Evolutionary conservation across 2,329 filamentous ascomycete genomes (phyloP), one percentile per base, ranked within the genome.

Genomic region (Epichloe bromicola): DNA sequence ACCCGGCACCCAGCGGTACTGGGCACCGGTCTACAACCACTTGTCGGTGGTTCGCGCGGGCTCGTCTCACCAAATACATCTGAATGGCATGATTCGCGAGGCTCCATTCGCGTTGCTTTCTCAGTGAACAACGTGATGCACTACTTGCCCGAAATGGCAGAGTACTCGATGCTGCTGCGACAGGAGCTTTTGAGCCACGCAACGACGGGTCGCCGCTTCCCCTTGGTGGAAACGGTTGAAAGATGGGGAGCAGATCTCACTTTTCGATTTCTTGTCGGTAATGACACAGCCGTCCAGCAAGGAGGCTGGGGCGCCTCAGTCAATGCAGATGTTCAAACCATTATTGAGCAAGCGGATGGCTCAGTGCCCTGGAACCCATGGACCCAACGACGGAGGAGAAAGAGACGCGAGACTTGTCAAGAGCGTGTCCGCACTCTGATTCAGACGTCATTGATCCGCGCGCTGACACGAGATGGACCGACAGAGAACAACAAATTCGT

Each of bases 31-130:
- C 40, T 49, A 19, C 48, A 49, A 8, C 48, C 48, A 15, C 48
- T 49, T 12, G 48, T 49, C 14, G 48, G 40, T 7, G 48, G 48
- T 17, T 42, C 26, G 3, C 48, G 48, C 15, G 39, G 48, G 19
- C 48, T 49, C n/a, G 40, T 49, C 15, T 49, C 48, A 7, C 40
- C 48, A 2, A 8, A 45, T 3, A 2, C 12, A 5, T 34, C 33
- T n/a, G 48, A 50, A 38, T 50, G 48, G 48, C 48, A 50, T 39
- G 48, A 39, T 38, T 50, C 48, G 34, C 48, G 48, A 15, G 23
- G 5, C 19, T 20, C 33, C n/a, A 44, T 50, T 33, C 41, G 48
- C 11, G 15, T 12, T 4, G n/a, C 48, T 7, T 45, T 50, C 34
- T 49, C 48, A 1, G 48, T 26, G 7, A 49, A 19, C 23, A 44